Evolutionary conservation across 2,329 filamentous ascomycete species (phyloP).

Genomic region (Trichophyton simii): DNA sequence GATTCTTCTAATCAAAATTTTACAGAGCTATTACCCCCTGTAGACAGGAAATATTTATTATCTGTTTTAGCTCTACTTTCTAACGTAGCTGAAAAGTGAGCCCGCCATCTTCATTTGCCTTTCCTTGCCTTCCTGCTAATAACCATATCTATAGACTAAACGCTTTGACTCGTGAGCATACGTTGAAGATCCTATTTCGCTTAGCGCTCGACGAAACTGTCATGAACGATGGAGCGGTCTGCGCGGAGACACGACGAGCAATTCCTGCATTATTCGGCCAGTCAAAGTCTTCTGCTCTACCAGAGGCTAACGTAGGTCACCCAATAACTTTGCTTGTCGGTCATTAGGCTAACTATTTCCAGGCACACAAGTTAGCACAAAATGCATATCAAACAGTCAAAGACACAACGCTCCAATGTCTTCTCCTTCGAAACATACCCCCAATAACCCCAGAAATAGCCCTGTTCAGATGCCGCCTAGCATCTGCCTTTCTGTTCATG

Average conservation of each 20-base stretch:
- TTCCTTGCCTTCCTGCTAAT: neutral
- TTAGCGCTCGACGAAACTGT: slow-evolving; percentile 26
- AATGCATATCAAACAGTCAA: slow-evolving; percentile 25
- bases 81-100: slow-evolving; percentile 22
- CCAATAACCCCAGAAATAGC: slow-evolving; percentile 27
- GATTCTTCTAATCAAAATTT: neutral
- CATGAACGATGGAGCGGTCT: slow-evolving; percentile 20
- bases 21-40: slow-evolving; percentile 3
- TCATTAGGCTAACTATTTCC: slow-evolving; percentile 10
- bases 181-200: slow-evolving; percentile 25
- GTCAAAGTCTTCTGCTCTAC: neutral
- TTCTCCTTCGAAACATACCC: slow-evolving; percentile 29
- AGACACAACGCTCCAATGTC: slow-evolving; percentile 28
- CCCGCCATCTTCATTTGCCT: neutral
- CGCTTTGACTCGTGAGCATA: slow-evolving; percentile 21
- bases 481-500: slow-evolving; percentile 24
- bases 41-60: slow-evolving; percentile 18
- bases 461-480: slow-evolving; percentile 31
- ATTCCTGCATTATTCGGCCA: slow-evolving; percentile 20
- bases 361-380: slow-evolving; percentile 22
- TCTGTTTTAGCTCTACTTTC: slow-evolving; percentile 26
- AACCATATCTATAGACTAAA: slow-evolving; percentile 20
- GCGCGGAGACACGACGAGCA: slow-evolving; percentile 23
- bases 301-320: slow-evolving; percentile 12
- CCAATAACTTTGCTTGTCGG: neutral